Conservation (phyloP, 2,329 filamentous ascomycete genomes). For the Chaetomium olivaceum region DNA sequence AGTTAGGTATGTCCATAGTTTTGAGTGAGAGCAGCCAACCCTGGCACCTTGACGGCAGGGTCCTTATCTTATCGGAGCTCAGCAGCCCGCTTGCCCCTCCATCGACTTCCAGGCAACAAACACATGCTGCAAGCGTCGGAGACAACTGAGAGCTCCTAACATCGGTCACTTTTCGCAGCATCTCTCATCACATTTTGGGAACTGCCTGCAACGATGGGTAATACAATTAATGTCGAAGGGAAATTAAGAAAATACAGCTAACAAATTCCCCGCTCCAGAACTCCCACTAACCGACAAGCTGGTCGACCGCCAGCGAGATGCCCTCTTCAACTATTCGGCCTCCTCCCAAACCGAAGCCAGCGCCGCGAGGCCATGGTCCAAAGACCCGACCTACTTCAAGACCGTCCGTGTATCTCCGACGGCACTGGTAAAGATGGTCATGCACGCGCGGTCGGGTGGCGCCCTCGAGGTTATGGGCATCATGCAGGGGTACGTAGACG, state of each 20-base stretch:
- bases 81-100: slow-evolving; percentile 19
- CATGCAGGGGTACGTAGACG: slow-evolving; percentile 92
- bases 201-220: slow-evolving; percentile 24
- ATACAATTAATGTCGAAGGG: neutral
- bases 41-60: slow-evolving; percentile 26
- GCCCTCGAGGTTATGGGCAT: slow-evolving; percentile 94
- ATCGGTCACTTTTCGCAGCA: neutral
- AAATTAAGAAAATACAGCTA: neutral
- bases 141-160: neutral
- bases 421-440: slow-evolving; percentile 97
- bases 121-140: neutral
- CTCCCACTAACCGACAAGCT: slow-evolving; percentile 83
- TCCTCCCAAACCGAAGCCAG: slow-evolving; percentile 67
- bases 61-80: slow-evolving; percentile 34
- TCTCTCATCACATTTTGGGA: neutral
- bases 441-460: slow-evolving; percentile 95
- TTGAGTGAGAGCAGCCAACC: neutral
- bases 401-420: slow-evolving; percentile 90
- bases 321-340: slow-evolving; percentile 81
- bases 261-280: slow-evolving; percentile 54
- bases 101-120: slow-evolving; percentile 20
- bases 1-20: too few relatives aligned
- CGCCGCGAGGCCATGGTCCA: slow-evolving; percentile 70
- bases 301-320: slow-evolving; percentile 83
- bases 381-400: slow-evolving; percentile 85